Base-by-base conservation (phyloP, 73 alveolate species). In the Loxodes magnus region DNA sequence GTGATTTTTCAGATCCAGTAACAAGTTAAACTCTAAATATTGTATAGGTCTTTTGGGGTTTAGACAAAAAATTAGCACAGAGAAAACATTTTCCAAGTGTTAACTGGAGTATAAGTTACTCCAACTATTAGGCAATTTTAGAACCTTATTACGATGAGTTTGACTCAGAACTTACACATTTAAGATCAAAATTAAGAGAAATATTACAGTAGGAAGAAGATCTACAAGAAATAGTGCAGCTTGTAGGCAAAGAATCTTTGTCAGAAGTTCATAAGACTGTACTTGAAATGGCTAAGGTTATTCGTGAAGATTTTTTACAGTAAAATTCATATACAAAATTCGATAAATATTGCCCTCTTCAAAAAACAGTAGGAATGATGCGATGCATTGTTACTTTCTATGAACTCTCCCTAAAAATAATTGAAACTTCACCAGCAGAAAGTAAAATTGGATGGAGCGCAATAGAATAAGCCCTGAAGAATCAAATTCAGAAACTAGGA, bases 1-100 rank as follows among this genome's bases (percentile, higher is more conserved):
- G 99, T 53, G 99, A 93, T 88, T 90, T 93, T 83, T 78, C 97
- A n/a, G 99, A 91, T 72, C 99, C 99, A 19, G 99, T 93, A 64
- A 93, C 99, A 4, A 74, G 96, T 7, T 73, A 97, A 5, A 93
- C 99, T 23, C 90, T 93, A 29, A 55, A 84, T 64, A 93, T 91
- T 68, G 99, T 93, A 63, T 93, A 93, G 70, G 98, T 88, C 77
- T 87, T 90, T 60, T 90, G 97, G 97, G 97, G 98, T 9, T 64
- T 90, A 30, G 98, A 90, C 66, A 93, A 93, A 84, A 93, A 93
- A 72, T 82, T 93, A 53, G 99, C 99, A 25, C 96, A 93, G 59
- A 88, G 98, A 71, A 93, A 92, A 82, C 99, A 93, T 79, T 93
- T 93, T 92, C 99, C 99, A 25, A 66, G 97, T 4, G 96, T 93